Base-by-base conservation (phyloP, 176 grass and related monocot species). In the Thinopyrum elongatum region DNA sequence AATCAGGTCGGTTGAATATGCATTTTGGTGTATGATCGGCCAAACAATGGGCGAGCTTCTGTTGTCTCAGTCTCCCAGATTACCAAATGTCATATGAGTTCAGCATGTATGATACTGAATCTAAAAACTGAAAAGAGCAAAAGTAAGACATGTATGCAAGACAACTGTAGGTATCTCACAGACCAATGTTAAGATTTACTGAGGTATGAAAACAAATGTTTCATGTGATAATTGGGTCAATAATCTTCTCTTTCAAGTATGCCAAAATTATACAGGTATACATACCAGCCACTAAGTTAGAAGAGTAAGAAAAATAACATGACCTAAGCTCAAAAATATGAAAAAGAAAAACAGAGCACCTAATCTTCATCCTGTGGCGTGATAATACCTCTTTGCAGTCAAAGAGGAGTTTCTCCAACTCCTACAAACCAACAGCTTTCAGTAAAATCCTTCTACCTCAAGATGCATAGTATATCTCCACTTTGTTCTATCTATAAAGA, bases 191-290 rank as follows among this genome's bases (percentile, higher is more conserved):
- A 66, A 66, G 39, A 35, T 35, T 4, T 35, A 5, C 34, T 35
- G 34, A n/a, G 34, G 34, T 35, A 35, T 35, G 34, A 35, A 35
- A 35, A 3, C 14, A 68, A 53, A 46, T 27, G 21, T 19, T 11
- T 79, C 21, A 35, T 3, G 42, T 2, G 19, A 77, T 27, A 8
- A 57, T 35, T 35, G 3, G 30, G 6, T 35, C 34, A 35, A 3
- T 19, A 15, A 5, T 63, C 22, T 79, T 72, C 34, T 66, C 14
- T 36, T 83, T 67, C 34, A 67, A 41, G 74, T 39, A 80, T 80
- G 80, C 46, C 46, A 87, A 80, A 87, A 69, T 58, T 89, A 59
- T 87, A 90, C 67, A 84, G 7, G 74, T 84, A 90, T 87, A 90
- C 59, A 90, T 28, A 85, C 7, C 31, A 41, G 7, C 51, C 4